These are phyloP conservation scores for Amoebophrya sp. DNA, from an alignment of 169 alveolate genomes.

Conservation along the genomic window DNA sequence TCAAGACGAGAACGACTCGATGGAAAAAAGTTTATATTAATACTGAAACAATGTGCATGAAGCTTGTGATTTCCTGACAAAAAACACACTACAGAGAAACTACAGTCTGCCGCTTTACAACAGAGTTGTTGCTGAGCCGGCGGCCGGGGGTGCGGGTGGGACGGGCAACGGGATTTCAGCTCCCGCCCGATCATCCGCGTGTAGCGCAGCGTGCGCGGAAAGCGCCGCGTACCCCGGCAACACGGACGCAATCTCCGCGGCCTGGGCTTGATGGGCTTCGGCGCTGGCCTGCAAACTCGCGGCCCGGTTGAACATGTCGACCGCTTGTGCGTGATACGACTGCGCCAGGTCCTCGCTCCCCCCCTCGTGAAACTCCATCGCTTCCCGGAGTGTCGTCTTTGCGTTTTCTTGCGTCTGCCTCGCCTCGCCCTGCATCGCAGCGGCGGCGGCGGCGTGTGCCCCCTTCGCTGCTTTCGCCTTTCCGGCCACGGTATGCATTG, in stretches of 20 bases:
- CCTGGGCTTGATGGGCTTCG: neutral
- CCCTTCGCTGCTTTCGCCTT: too few species aligned
- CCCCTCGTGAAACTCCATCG: neutral
- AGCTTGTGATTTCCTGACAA: too few species aligned
- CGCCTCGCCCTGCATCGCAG: too few species aligned
- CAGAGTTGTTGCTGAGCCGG: too few species aligned
- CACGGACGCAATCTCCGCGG: neutral
- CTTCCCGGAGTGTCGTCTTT: neutral
- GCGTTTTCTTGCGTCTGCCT: neutral
- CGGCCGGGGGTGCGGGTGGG: too few species aligned
- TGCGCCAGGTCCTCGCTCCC: neutral
- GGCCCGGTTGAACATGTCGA: neutral
- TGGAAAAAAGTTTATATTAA: too few species aligned
- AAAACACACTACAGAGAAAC: too few species aligned
- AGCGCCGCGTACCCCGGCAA: neutral
- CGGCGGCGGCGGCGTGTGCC: too few species aligned
- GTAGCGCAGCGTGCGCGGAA: neutral
- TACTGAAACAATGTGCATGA: too few species aligned
- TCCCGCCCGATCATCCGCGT: neutral
- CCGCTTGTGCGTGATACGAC: neutral
- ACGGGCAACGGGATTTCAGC: neutral
- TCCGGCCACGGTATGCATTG: too few species aligned
- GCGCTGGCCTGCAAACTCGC: neutral
- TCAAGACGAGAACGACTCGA: too few species aligned
- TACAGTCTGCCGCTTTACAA: too few species aligned